phyloP scores from a whole-genome alignment of 257 asterid species.

The Haberlea rhodopensis region DNA sequence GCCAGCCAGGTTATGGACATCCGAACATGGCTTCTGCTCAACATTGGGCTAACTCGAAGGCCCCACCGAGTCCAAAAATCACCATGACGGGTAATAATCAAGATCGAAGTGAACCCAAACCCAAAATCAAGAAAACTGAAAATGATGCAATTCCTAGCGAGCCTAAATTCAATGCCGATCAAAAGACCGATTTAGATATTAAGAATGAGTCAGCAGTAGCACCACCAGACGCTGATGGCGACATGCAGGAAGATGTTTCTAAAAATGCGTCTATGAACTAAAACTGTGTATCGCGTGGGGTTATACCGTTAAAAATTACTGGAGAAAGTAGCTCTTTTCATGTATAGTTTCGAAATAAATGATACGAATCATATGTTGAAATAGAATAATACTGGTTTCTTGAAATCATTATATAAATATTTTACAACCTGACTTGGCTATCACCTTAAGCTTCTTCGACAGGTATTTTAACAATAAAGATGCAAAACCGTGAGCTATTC shows the following conservation, averaged over 20 bases:
- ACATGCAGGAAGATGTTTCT: not conserved
- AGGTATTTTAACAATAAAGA: not conserved
- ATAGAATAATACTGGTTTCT: too few species aligned
- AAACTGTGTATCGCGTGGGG: not conserved
- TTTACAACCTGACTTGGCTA: not conserved
- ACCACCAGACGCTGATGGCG: not conserved
- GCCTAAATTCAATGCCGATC: too few species aligned
- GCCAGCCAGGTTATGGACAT: not conserved
- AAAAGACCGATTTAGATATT: not conserved
- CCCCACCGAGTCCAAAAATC: not conserved
- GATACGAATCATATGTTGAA: not conserved
- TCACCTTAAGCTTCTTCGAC: not conserved
- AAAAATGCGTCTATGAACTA: not conserved
- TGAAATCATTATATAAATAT: not conserved
- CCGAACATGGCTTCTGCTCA: not conserved
- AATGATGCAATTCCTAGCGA: too few species aligned
- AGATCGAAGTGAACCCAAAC: too few species aligned
- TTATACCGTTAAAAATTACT: not conserved
- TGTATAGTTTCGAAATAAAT: not conserved
- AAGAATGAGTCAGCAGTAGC: not conserved
- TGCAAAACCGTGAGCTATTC: slow-evolving; percentile 15
- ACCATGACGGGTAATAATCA: too few species aligned
- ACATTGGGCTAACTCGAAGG: not conserved
- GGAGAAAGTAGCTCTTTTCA: too few species aligned
- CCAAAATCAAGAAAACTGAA: not conserved